Evolutionary conservation across 139 green algal species (phyloP).

Genomic region (Coccomyxa sp.): DNA sequence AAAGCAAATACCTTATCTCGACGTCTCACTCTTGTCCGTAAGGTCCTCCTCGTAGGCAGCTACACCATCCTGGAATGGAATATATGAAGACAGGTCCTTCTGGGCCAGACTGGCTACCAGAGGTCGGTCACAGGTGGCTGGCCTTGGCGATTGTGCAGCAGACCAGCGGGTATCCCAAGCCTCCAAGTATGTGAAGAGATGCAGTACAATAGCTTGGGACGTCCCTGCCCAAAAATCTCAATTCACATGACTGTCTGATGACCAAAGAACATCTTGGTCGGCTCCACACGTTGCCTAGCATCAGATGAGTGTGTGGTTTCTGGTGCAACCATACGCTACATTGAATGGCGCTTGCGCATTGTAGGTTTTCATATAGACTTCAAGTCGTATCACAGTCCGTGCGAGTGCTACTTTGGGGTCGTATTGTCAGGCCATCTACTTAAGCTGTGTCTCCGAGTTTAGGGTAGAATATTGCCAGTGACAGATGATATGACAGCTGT

Average conservation of each 20-base stretch:
- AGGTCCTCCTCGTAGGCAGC: neutral
- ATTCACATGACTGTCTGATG: neutral
- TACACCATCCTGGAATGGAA: too few species aligned
- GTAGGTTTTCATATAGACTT: slow-evolving; percentile 1
- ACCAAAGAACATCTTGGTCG: neutral
- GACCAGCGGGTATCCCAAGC: neutral
- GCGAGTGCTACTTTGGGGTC: neutral
- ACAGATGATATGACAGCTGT: neutral
- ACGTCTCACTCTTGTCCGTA: neutral
- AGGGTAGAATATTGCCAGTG: neutral
- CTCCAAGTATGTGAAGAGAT: slow-evolving; percentile 3
- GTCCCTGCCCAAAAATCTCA: neutral
- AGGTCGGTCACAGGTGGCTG: neutral
- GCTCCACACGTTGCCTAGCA: neutral
- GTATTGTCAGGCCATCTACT: neutral
- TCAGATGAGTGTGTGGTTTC: neutral
- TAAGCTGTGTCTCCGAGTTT: neutral
- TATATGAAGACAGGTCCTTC: too few species aligned
- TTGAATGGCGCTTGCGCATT: neutral
- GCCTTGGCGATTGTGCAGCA: neutral
- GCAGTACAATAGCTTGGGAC: neutral
- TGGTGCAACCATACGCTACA: neutral
- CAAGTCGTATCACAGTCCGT: neutral
- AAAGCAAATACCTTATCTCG: neutral
- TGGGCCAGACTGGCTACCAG: too few species aligned